These are phyloP conservation scores for Oryza punctata DNA, from an alignment of 176 grass and related monocot species.

Conservation along the genomic window DNA sequence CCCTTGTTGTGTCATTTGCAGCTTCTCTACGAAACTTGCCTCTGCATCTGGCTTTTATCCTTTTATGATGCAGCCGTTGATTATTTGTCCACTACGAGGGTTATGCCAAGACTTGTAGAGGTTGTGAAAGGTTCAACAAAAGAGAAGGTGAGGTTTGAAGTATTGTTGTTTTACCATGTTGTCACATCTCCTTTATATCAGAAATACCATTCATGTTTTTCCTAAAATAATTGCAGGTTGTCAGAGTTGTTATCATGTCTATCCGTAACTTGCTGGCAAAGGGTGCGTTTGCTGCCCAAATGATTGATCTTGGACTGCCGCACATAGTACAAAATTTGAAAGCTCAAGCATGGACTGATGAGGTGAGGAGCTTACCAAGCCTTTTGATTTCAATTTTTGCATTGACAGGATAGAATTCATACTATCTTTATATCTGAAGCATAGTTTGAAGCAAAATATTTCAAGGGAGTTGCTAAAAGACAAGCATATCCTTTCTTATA, in stretches of 20 bases:
- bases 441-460: slow-evolving; percentile 12
- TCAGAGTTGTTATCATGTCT: slow-evolving; percentile 81
- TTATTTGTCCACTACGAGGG: slow-evolving; percentile 88
- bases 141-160: slow-evolving; percentile 67
- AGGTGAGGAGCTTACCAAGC: slow-evolving; percentile 57
- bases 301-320: slow-evolving; percentile 95
- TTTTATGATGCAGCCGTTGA: slow-evolving; percentile 86
- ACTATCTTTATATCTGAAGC: background rate
- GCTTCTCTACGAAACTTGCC: slow-evolving; percentile 97
- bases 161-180: slow-evolving; percentile 24
- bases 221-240: slow-evolving; percentile 60
- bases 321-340: slow-evolving; percentile 93
- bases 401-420: background rate
- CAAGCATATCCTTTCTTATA: slow-evolving; percentile 2
- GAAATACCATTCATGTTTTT: slow-evolving; percentile 9
- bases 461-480: background rate
- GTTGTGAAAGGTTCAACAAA: slow-evolving; percentile 97
- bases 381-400: background rate
- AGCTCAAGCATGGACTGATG: slow-evolving; percentile 97
- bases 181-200: background rate
- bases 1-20: slow-evolving; percentile 46
- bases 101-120: slow-evolving; percentile 86
- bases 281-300: slow-evolving; percentile 87
- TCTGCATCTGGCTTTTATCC: slow-evolving; percentile 97
- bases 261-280: slow-evolving; percentile 84